These are phyloP conservation scores for Collybiopsis confluens DNA, from an alignment of 768 basidiomycete genomes.

Conservation along the genomic window DNA sequence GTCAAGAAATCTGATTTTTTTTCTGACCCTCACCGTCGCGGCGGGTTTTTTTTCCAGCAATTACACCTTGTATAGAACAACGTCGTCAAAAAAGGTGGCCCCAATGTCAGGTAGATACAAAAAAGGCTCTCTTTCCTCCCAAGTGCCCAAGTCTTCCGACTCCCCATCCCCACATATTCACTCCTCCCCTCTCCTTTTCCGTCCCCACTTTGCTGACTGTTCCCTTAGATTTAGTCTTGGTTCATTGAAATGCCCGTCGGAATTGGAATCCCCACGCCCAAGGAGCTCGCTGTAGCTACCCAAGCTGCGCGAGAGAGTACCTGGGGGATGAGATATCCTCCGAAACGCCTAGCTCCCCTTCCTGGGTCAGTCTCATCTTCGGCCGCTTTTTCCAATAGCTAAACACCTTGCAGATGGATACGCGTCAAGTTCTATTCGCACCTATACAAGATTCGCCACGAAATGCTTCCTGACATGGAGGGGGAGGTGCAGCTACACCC, in stretches of 20 bases:
- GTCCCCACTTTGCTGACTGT: not conserved
- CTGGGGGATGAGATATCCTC: conserved; percentile 5
- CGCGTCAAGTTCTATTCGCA: conserved; percentile 5
- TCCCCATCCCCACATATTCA: not conserved
- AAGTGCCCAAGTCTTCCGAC: not conserved
- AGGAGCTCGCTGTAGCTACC: not conserved
- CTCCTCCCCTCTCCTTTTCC: not conserved
- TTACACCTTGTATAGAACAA: not conserved
- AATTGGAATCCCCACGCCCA: not conserved
- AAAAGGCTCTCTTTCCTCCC: not conserved
- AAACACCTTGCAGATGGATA: not conserved
- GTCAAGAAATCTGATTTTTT: not conserved
- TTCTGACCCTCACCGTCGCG: not conserved
- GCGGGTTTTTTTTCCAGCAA: not conserved
- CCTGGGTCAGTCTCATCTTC: not conserved
- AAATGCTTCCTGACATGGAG: conserved; percentile 7
- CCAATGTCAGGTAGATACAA: not conserved
- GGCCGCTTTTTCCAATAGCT: not conserved
- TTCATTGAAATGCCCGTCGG: not conserved
- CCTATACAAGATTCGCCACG: conserved; percentile 4
- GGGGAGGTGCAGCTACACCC: not conserved
- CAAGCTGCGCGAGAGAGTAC: conserved; percentile 4
- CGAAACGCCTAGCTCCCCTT: not conserved
- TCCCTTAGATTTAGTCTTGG: no score
- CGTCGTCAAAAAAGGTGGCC: not conserved